Conservation (phyloP, 768 basidiomycete genomes). For the Mycena amicta region DNA sequence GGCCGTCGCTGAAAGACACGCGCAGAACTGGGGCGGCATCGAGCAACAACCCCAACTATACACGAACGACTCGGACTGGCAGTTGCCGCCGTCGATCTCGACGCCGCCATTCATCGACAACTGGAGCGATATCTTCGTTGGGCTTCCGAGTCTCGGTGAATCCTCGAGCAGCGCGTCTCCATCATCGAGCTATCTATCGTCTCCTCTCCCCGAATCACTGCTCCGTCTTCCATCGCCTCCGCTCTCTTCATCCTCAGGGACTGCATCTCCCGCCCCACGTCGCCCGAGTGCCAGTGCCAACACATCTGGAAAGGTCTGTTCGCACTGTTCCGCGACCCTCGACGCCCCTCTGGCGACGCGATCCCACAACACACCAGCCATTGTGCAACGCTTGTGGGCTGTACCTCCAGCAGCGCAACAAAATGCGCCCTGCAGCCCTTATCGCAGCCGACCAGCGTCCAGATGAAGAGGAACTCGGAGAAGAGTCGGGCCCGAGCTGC, state of each 20-base stretch:
- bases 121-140: not conserved
- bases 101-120: not conserved
- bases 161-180: not conserved
- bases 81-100: not conserved
- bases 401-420: slow-evolving; percentile 14
- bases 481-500: slow-evolving; percentile 3
- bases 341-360: slow-evolving; percentile 6
- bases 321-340: slow-evolving; percentile 4
- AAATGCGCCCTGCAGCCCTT: slow-evolving; percentile 3
- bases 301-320: not conserved
- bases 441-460: slow-evolving; percentile 6
- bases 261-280: not conserved
- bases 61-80: not conserved
- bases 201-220: not conserved
- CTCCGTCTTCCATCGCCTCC: not conserved
- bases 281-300: not conserved
- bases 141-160: not conserved
- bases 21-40: not conserved
- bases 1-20: not conserved
- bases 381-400: slow-evolving; percentile 14
- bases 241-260: not conserved
- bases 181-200: not conserved
- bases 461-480: not conserved
- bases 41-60: not conserved
- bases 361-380: not conserved